Conservation (phyloP, 129 eudicot genomes). For the Ambrosia trifida region DNA sequence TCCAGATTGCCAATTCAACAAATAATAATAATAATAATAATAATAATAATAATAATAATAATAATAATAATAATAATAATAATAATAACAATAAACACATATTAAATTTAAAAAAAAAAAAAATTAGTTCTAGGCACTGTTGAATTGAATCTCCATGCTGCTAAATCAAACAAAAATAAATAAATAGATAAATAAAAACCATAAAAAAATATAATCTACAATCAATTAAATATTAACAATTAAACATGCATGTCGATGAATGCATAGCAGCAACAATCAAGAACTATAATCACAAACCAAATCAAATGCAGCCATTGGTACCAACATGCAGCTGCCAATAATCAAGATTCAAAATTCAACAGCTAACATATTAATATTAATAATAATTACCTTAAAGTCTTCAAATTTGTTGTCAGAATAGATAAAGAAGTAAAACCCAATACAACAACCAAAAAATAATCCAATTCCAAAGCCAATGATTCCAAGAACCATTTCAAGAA, state of each 20-base stretch:
- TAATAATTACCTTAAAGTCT: conserved; percentile 42
- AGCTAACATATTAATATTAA: not conserved
- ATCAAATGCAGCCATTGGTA: conserved; percentile 3
- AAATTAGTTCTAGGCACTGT: not conserved
- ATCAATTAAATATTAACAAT: not conserved
- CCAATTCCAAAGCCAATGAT: conserved; percentile 64
- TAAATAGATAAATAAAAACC: conserved; percentile 1
- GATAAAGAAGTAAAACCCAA: conserved; percentile 76
- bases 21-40: not conserved
- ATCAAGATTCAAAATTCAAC: not conserved
- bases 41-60: not conserved
- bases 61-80: not conserved
- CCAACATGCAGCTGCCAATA: conserved; percentile 28
- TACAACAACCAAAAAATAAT: conserved; percentile 42
- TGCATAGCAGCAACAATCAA: conserved; percentile 17
- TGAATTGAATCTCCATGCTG: not conserved
- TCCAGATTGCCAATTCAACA: not conserved
- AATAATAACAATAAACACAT: not conserved
- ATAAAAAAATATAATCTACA: not conserved
- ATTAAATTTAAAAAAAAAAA: not conserved
- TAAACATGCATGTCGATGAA: conserved; percentile 10
- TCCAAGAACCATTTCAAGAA: conserved; percentile 55
- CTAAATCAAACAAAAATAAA: conserved; percentile 12
- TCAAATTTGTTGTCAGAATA: conserved; percentile 56
- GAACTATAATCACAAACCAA: not conserved